A percentile compares a stretch with the other conserved stretches of the same genome.
Conservation (phyloP, 2,329 filamentous ascomycete genomes). For the Calonectria naviculata region DNA sequence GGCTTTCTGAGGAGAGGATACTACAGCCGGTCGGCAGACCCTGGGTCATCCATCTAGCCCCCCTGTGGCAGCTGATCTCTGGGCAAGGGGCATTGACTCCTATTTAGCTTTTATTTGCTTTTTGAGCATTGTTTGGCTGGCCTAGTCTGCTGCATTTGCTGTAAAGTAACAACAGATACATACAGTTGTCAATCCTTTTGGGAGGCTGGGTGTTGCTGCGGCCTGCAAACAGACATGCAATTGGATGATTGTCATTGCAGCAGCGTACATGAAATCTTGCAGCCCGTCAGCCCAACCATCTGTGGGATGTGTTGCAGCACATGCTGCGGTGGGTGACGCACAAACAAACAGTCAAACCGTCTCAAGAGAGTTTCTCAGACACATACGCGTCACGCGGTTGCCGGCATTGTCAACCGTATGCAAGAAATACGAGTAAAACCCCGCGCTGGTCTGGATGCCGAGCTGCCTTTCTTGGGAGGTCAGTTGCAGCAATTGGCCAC, state of each 20-base stretch:
- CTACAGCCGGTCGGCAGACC: slow-evolving; percentile 5
- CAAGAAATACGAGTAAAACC: slow-evolving; percentile 19
- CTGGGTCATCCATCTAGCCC: slow-evolving; percentile 3
- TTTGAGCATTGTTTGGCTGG: neutral
- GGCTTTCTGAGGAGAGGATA: slow-evolving; percentile 1
- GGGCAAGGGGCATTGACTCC: slow-evolving; percentile 2
- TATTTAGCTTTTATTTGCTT: slow-evolving; percentile 7
- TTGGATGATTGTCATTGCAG: neutral
- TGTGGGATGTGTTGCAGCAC: neutral
- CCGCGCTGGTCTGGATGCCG: slow-evolving; percentile 7
- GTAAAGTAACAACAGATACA: neutral
- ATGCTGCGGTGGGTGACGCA: neutral
- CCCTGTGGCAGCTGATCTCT: slow-evolving; percentile 1
- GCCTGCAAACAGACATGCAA: neutral
- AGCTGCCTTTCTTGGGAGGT: slow-evolving; percentile 10
- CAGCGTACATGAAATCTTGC: neutral
- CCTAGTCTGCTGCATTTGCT: neutral
- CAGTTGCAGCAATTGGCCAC: slow-evolving; percentile 14
- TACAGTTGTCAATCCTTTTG: neutral
- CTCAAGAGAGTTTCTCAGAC: neutral
- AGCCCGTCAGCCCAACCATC: slow-evolving; percentile 3
- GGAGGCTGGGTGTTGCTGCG: neutral
- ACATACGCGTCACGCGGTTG: slow-evolving; percentile 10
- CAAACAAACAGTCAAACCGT: neutral
- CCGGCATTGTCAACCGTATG: neutral